phyloP scores from a whole-genome alignment of 2,329 filamentous ascomycete genomes.

The Botrytis medusae region DNA sequence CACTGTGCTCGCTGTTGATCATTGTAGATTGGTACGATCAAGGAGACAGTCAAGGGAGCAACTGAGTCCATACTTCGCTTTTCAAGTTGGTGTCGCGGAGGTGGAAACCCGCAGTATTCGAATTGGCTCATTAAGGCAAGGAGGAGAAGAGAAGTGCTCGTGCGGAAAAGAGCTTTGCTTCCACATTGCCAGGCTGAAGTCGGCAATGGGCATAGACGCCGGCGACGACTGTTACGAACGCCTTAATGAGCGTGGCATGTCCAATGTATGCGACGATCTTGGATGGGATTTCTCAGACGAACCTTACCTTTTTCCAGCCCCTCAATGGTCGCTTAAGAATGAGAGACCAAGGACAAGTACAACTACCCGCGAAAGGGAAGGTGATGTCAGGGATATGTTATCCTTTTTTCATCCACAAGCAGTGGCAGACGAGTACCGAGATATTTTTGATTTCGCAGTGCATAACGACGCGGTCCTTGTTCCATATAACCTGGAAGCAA shows the following conservation, averaged over 20 bases:
- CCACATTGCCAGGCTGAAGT: constrained; percentile 26
- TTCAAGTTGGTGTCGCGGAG: constrained; percentile 36
- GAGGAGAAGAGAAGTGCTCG: constrained; percentile 28
- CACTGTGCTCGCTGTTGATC: constrained; percentile 34
- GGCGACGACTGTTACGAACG: constrained; percentile 29
- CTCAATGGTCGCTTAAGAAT: constrained; percentile 35
- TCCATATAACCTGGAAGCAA: constrained; percentile 34
- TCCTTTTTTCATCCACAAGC: constrained; percentile 31
- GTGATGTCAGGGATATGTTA: constrained; percentile 35
- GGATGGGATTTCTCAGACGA: constrained; percentile 35
- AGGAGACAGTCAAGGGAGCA: background rate
- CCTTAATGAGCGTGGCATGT: constrained; percentile 31
- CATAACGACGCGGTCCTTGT: constrained; percentile 26
- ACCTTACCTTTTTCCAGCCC: constrained; percentile 27
- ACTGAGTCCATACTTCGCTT: constrained; percentile 31
- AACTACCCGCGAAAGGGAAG: constrained; percentile 25
- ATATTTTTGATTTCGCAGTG: constrained; percentile 34
- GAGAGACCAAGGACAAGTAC: constrained; percentile 12
- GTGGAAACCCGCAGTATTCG: constrained; percentile 33
- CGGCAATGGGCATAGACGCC: constrained; percentile 12
- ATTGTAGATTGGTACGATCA: constrained; percentile 20
- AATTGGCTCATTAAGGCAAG: constrained; percentile 27
- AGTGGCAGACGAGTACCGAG: constrained; percentile 31
- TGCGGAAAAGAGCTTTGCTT: constrained; percentile 29
- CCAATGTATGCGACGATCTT: constrained; percentile 34